phyloP scores from a whole-genome alignment of 2,329 filamentous ascomycete species.

The Beauveria asiatica region DNA sequence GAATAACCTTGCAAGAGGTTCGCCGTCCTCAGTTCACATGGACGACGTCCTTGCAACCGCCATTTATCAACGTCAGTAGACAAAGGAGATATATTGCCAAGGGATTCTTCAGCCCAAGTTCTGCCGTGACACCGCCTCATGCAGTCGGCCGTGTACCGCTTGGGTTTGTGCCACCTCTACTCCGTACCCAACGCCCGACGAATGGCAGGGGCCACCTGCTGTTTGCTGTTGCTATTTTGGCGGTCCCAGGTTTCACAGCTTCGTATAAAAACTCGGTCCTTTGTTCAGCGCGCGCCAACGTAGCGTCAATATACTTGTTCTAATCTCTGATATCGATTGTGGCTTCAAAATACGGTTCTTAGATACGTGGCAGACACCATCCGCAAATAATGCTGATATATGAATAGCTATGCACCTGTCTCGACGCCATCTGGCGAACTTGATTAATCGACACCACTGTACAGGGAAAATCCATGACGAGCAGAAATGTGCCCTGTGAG shows the following conservation, averaged over 20 bases:
- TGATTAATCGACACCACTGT: not conserved
- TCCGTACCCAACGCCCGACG: not conserved
- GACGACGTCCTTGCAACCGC: not conserved
- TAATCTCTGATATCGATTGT: not conserved
- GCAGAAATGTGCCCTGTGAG: not conserved
- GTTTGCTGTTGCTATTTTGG: slow-evolving; percentile 10
- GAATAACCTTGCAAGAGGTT: not conserved
- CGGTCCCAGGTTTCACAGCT: slow-evolving; percentile 2
- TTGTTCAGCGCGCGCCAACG: not conserved
- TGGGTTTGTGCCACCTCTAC: not conserved
- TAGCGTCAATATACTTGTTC: not conserved
- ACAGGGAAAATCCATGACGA: not conserved
- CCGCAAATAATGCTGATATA: not conserved
- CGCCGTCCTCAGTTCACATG: not conserved
- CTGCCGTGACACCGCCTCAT: not conserved
- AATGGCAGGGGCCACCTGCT: slow-evolving; percentile 6
- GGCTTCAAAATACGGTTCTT: not conserved
- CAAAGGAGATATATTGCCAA: not conserved
- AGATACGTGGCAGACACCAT: not conserved
- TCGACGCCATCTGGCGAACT: not conserved
- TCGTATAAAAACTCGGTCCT: not conserved
- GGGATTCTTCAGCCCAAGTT: not conserved
- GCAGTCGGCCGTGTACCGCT: not conserved
- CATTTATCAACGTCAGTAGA: not conserved
- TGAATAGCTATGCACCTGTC: not conserved